phyloP scores from a whole-genome alignment of 1,284 basidiomycete genomes.

The Pyrrhoderma lamaoense region DNA sequence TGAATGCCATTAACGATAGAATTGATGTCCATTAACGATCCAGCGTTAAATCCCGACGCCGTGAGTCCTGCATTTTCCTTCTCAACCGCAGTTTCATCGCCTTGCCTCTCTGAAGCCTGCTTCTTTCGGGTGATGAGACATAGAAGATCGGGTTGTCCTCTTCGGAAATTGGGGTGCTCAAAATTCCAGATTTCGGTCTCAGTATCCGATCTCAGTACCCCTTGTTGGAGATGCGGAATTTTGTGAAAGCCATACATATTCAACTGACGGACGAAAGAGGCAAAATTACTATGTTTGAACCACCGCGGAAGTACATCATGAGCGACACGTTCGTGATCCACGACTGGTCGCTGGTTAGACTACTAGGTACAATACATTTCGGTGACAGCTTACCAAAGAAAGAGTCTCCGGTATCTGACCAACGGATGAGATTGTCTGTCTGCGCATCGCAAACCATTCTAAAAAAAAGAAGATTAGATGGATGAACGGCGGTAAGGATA shows the following conservation, averaged over 20 bases:
- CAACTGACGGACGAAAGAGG: conserved; percentile 90
- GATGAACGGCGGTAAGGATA: conserved; percentile 1
- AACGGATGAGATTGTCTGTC: conserved; percentile 54
- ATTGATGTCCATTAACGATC: conserved; percentile 65
- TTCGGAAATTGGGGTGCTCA: conserved; percentile 83
- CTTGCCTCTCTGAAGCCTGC: conserved; percentile 32
- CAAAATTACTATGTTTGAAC: conserved; percentile 97
- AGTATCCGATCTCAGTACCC: conserved; percentile 76
- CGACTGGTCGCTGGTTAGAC: conserved; percentile 45
- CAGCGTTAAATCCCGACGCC: conserved; percentile 28
- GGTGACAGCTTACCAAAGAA: conserved; percentile 65
- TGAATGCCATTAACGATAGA: conserved; percentile 78
- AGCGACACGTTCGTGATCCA: conserved; percentile 90
- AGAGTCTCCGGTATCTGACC: conserved; percentile 55
- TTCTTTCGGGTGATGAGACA: conserved; percentile 82
- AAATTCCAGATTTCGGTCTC: conserved; percentile 94
- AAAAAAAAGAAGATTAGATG: background rate
- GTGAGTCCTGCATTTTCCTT: conserved; percentile 15
- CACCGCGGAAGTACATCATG: conserved; percentile 85
- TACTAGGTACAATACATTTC: background rate
- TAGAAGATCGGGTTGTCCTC: conserved; percentile 87
- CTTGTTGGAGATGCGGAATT: conserved; percentile 93
- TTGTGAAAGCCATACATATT: conserved; percentile 99
- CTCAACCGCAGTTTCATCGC: conserved; percentile 23
- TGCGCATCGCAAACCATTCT: conserved; percentile 60